Base-by-base conservation (phyloP, 2,329 filamentous ascomycete genomes). In the Colletotrichum coccodes region DNA sequence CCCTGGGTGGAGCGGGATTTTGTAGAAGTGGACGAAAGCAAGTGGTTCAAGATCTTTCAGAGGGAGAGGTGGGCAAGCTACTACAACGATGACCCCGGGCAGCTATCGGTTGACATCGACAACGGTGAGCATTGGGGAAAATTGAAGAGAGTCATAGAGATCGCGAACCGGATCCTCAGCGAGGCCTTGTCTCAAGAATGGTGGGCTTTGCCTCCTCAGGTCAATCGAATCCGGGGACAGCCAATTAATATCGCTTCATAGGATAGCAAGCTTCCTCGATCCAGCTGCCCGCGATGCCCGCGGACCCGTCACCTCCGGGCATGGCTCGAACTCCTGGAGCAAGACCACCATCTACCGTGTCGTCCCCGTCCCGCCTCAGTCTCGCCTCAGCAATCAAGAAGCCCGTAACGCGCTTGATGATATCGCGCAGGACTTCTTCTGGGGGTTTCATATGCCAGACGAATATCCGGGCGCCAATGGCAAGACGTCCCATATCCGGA, bases 41-140 rank as follows among this genome's bases (percentile, higher is more conserved):
- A 36, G 21, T 68, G 65, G 65, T 53, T 65, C 46, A 58, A 36
- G 7, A 1, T 64, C 34, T 65, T 68, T 23, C 60, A 26, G 16
- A 34, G 54, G 14, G 49, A 58, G 7, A 44, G 16, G 6, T 65
- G 65, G 65, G 49, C 61, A 1, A 59, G 50, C 5, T 60, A 60
- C 26, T 3, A 4, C 9, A 40, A 52, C 4, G 5, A 3, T 1
- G 40, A 52, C 8, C 9, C 32, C 2, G n/a, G 5, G 4, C 14
- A 50, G 50, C 8, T 28, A 4, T 44, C 44, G 14, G 11, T 40
- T 30, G 32, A 66, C n/a, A 46, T 66, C 30, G 21, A 49, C 30
- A 44, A 69, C n/a, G 56, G 60, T 12, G 1, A n/a, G 6, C 34
- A 49, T 2, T 60, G 65, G 65, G 4, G 3, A 0, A 56, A 11